A percentile compares a stretch with the other conserved stretches of the same genome.
Conservation (phyloP, 2,329 filamentous ascomycete genomes). For the Mollisiaceae sp. region DNA sequence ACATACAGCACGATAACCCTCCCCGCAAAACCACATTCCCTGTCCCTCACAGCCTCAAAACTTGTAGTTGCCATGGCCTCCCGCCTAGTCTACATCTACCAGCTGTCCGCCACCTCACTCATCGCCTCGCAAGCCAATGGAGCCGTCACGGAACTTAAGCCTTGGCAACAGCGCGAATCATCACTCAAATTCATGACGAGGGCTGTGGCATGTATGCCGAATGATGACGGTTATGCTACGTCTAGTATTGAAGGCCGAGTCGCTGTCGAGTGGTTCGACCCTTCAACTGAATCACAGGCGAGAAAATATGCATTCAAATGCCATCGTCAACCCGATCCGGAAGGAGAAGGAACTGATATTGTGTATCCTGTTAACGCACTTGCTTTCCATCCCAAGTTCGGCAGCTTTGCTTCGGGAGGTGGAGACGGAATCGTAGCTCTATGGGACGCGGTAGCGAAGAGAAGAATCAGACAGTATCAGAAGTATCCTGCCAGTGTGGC, state of each 20-base stretch:
- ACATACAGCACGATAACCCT: conserved; percentile 70
- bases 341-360: conserved; percentile 64
- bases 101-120: conserved; percentile 71
- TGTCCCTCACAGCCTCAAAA: conserved; percentile 78
- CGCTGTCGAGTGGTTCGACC: conserved; percentile 97
- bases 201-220: conserved; percentile 93
- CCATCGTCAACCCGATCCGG: conserved; percentile 76
- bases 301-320: conserved; percentile 99
- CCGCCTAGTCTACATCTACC: conserved; percentile 93
- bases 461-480: conserved; percentile 72
- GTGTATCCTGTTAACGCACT: conserved; percentile 77
- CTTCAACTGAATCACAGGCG: conserved; percentile 82
- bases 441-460: conserved; percentile 75
- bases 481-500: conserved; percentile 67
- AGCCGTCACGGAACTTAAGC: conserved; percentile 60
- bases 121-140: conserved; percentile 56
- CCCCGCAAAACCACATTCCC: conserved; percentile 86
- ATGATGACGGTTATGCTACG: conserved; percentile 91
- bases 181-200: conserved; percentile 96
- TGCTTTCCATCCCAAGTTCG: conserved; percentile 69
- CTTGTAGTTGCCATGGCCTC: conserved; percentile 95
- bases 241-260: conserved; percentile 94
- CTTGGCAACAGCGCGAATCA: conserved; percentile 93
- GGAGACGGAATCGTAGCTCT: conserved; percentile 74
- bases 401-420: conserved; percentile 72